These are phyloP conservation scores for Catenaria anguillulae DNA, from an alignment of 371 early-diverging fungal species.

Conservation along the genomic window DNA sequence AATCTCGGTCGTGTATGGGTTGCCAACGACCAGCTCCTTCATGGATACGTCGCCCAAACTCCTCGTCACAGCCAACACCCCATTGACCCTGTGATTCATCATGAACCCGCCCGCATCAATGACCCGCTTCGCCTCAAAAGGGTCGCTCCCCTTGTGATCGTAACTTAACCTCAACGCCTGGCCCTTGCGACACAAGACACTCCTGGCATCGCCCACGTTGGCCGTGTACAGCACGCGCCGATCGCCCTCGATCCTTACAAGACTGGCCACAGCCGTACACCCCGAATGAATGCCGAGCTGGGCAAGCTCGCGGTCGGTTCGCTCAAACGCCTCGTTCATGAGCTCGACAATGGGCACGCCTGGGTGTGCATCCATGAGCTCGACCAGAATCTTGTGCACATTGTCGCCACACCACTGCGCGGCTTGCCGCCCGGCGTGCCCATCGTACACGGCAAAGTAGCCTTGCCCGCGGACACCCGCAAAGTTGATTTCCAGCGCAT, in stretches of 20 bases:
- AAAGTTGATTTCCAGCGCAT: conserved; percentile 65
- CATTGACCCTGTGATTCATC: conserved; percentile 95
- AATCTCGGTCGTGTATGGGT: conserved; percentile 85
- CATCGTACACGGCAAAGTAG: conserved; percentile 92
- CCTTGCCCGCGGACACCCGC: conserved; percentile 61
- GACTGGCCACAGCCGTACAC: conserved; percentile 81
- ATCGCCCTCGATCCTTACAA: conserved; percentile 41
- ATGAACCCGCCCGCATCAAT: conserved; percentile 86
- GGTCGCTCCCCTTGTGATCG: conserved; percentile 93
- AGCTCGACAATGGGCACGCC: conserved; percentile 52
- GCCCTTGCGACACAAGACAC: conserved; percentile 72
- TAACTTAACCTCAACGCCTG: conserved; percentile 79
- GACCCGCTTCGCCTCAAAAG: conserved; percentile 72
- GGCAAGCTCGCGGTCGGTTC: conserved; percentile 62
- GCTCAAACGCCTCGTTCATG: conserved; percentile 65
- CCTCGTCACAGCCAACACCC: conserved; percentile 85
- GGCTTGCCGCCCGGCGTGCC: conserved; percentile 91
- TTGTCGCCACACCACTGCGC: conserved; percentile 91
- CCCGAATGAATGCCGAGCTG: conserved; percentile 55
- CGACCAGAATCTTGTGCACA: conserved; percentile 51
- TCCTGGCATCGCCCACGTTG: conserved; percentile 93
- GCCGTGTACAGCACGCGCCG: conserved; percentile 75
- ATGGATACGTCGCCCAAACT: conserved; percentile 88
- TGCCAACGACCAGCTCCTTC: conserved; percentile 90
- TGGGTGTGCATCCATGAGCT: conserved; percentile 25